Percentiles rank a stretch among this genome's conserved stretches.
Evolutionary conservation across 805 yeast species (phyloP).

Genomic region (Torulaspora quercuum): DNA sequence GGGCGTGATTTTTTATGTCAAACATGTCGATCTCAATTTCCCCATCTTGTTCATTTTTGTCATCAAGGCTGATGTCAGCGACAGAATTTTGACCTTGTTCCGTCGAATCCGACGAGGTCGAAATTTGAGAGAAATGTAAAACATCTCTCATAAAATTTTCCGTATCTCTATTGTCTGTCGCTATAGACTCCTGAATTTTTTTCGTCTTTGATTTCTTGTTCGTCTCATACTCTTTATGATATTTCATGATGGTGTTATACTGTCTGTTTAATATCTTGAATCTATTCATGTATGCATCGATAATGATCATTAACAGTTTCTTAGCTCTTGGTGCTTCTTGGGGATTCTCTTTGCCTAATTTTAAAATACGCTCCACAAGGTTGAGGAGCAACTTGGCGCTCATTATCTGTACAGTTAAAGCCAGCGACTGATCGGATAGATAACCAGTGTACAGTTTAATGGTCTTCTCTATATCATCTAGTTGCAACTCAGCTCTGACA

Average conservation of each 20-base stretch:
- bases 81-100: slow-evolving; percentile 28
- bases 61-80: slow-evolving; percentile 16
- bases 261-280: slow-evolving; percentile 72
- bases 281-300: slow-evolving; percentile 83
- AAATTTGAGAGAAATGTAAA: slow-evolving; percentile 17
- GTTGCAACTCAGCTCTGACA: slow-evolving; percentile 76
- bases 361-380: slow-evolving; percentile 82
- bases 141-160: slow-evolving; percentile 38
- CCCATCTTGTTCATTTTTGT: slow-evolving; percentile 15
- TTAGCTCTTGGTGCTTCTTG: slow-evolving; percentile 60
- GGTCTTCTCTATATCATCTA: slow-evolving; percentile 82
- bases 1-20: slow-evolving; percentile 48
- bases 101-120: slow-evolving; percentile 17
- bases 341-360: slow-evolving; percentile 57
- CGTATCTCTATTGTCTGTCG: slow-evolving; percentile 38
- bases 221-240: slow-evolving; percentile 52
- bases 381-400: slow-evolving; percentile 87
- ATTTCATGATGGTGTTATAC: slow-evolving; percentile 59
- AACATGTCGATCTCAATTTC: slow-evolving; percentile 37
- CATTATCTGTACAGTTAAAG: slow-evolving; percentile 92
- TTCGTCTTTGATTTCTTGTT: slow-evolving; percentile 43
- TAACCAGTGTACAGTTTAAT: slow-evolving; percentile 77
- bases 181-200: slow-evolving; percentile 37
- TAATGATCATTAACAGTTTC: slow-evolving; percentile 78
- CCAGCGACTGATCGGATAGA: slow-evolving; percentile 74